Evolutionary conservation across 2,329 filamentous ascomycete species (phyloP), one percentile per base, ranked within the genome.

Genomic region (Fusarium sublunatum): DNA sequence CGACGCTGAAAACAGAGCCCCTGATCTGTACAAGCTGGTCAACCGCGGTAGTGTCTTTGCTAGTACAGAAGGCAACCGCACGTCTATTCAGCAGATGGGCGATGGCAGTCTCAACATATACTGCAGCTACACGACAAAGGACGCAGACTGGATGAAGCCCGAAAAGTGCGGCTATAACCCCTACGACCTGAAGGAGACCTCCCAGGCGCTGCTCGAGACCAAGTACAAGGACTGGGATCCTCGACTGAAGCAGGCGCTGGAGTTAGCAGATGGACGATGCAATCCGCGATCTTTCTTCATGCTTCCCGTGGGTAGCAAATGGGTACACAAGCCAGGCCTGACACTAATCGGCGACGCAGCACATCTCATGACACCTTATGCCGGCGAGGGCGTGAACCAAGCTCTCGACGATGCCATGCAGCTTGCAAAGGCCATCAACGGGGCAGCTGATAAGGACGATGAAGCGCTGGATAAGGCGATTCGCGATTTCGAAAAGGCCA

Each of bases 301-400:
- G 68, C 77, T 89, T 9, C 84, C 85, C 0, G 70, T 82, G 2
- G 81, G 81, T 2, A 70, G 77, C 41, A 70, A 65, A 3, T 88
- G 85, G 84, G 57, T 76, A 36, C 77, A 81, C 43, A 74, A 73
- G 15, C 69, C 74, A 6, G 83, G 84, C 0, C 68, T 83, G 5
- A 87, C 86, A 0, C 68, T 87, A 12, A 76, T 88, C 25, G 86
- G 86, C 6, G 85, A 88, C 64, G 83, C 86, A 1, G 86, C 86
- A 7, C 85, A 88, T 70, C 67, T 87, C 22, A 86, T 86, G 83
- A 80, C 81, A 1, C 83, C 83, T 0, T 85, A 82, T 60, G 82
- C 82, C 2, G 86, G 86, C 6, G 85, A 86, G 54, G 86, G 86
- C 2, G 85, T 87, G 25, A 88, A 88, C 66, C 74, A 81, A 19